Conservation (phyloP, 352 stramenopile species). For the Pythium plurisporium region DNA sequence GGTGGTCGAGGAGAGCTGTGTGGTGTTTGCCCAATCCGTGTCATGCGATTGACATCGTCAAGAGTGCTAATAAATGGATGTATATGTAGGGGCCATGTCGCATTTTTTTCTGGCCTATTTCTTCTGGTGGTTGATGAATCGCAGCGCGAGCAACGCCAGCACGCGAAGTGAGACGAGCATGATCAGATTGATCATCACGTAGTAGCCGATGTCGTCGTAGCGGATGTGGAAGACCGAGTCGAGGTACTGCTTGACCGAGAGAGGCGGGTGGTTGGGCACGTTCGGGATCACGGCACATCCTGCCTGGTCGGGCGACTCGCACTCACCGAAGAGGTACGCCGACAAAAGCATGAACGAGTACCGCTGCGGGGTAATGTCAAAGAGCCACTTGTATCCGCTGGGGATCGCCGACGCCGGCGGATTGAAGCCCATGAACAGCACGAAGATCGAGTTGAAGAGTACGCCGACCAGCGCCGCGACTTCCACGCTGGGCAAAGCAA, state of each 20-base stretch:
- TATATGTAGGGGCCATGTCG: too few species aligned
- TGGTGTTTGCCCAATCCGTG: too few species aligned
- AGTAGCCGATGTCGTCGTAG: conserved; percentile 22
- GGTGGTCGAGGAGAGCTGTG: too few species aligned
- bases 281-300: conserved; percentile 8
- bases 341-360: conserved; percentile 17
- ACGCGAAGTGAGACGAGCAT: conserved; percentile 35
- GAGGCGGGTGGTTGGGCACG: too few species aligned
- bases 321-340: conserved; percentile 13
- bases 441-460: conserved; percentile 32
- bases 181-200: conserved; percentile 24
- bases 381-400: conserved; percentile 26
- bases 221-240: conserved; percentile 27
- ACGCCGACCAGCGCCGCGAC: conserved; percentile 17
- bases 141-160: conserved; percentile 36
- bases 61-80: too few species aligned
- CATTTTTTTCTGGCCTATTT: too few species aligned
- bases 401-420: conserved; percentile 26
- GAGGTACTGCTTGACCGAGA: conserved; percentile 30
- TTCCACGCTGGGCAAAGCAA: conserved; percentile 22
- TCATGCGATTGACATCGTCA: too few species aligned
- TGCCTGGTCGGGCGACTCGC: not conserved
- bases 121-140: too few species aligned
- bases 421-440: conserved; percentile 27
- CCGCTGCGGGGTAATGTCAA: conserved; percentile 19